Evolutionary conservation across 805 yeast genomes (phyloP).

Genomic region (Barnettozyma pratensis): DNA sequence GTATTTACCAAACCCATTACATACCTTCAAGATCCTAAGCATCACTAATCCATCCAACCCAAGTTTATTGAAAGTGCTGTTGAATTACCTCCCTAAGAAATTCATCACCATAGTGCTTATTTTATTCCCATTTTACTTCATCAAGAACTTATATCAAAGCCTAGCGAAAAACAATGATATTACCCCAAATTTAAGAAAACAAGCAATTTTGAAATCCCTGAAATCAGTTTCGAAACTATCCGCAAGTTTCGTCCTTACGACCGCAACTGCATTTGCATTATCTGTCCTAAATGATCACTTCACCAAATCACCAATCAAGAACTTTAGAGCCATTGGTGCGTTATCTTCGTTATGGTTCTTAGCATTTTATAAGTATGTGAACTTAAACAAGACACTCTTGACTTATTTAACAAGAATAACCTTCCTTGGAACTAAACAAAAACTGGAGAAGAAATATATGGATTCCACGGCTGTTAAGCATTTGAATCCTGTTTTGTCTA

Average conservation of each 20-base stretch:
- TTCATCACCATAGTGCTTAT: neutral
- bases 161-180: neutral
- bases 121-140: constrained; percentile 8
- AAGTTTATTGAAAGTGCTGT: constrained; percentile 4
- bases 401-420: constrained; percentile 6
- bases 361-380: neutral
- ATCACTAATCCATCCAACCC: constrained; percentile 16
- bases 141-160: neutral
- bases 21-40: constrained; percentile 12
- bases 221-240: constrained; percentile 5
- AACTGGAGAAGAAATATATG: constrained; percentile 1
- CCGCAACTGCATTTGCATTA: constrained; percentile 1
- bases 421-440: constrained; percentile 1
- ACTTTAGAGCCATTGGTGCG: constrained; percentile 8
- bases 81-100: constrained; percentile 11
- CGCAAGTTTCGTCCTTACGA: neutral
- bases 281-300: neutral
- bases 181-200: neutral
- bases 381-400: constrained; percentile 1
- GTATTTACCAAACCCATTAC: constrained; percentile 11
- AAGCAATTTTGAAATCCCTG: neutral
- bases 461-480: neutral
- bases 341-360: constrained; percentile 13
- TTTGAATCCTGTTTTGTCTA: constrained; percentile 2
- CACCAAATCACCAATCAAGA: neutral